Percentiles rank a stretch among this genome's conserved stretches.
phyloP scores from a whole-genome alignment of 2,329 filamentous ascomycete genomes.

The Exophiala aquamarina region DNA sequence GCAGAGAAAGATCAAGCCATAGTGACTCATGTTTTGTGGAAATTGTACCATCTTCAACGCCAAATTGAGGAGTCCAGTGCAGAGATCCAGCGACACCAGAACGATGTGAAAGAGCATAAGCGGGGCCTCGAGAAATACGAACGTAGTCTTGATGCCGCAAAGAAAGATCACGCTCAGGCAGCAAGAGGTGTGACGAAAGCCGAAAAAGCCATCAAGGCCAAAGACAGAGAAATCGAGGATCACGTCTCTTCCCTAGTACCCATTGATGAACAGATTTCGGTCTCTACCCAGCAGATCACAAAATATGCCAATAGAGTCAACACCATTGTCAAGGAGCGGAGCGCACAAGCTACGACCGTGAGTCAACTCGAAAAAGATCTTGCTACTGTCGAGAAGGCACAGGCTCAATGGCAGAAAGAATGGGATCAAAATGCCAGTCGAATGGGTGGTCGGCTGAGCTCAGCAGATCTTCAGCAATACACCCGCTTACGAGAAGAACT shows the following conservation, averaged over 20 bases:
- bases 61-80: conserved; percentile 88
- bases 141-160: conserved; percentile 74
- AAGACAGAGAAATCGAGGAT: conserved; percentile 84
- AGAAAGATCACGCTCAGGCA: conserved; percentile 77
- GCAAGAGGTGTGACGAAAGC: conserved; percentile 74
- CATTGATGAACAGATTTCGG: conserved; percentile 85
- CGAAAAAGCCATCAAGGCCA: conserved; percentile 81
- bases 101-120: conserved; percentile 88
- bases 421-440: conserved; percentile 82
- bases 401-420: conserved; percentile 81
- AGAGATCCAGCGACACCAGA: conserved; percentile 89
- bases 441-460: conserved; percentile 81
- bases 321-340: conserved; percentile 72
- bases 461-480: conserved; percentile 86
- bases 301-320: conserved; percentile 67
- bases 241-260: conserved; percentile 83
- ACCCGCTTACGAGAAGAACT: conserved; percentile 81
- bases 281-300: conserved; percentile 70
- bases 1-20: conserved; percentile 89
- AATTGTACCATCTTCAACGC: conserved; percentile 90
- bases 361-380: conserved; percentile 79
- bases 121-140: conserved; percentile 86
- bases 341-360: conserved; percentile 67
- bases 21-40: conserved; percentile 93
- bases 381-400: conserved; percentile 81